Conservation (phyloP, 2,329 filamentous ascomycete genomes). For the Aspergillus thermomutatus region DNA sequence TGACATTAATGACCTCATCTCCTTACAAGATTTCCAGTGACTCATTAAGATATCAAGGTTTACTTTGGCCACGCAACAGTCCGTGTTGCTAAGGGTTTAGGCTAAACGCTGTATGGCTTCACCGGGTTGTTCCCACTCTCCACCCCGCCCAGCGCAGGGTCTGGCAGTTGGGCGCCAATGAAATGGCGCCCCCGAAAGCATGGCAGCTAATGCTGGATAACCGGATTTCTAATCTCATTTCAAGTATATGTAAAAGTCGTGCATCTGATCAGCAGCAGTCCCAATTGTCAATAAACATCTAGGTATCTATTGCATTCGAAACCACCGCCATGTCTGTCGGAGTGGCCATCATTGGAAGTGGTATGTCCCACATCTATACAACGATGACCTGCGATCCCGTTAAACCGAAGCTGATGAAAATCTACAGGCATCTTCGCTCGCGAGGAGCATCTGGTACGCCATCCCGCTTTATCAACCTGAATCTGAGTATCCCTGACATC, state of each 20-base stretch:
- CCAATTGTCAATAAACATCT: neutral
- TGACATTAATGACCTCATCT: no score
- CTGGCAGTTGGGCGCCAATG: no score
- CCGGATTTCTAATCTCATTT: neutral
- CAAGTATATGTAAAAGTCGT: neutral
- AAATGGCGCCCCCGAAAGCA: no score
- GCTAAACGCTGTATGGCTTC: no score
- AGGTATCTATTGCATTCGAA: neutral
- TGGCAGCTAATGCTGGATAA: neutral
- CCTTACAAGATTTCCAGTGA: no score
- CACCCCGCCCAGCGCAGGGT: no score
- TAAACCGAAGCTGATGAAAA: constrained; percentile 1
- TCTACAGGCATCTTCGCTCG: constrained; percentile 54
- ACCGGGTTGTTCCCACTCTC: no score
- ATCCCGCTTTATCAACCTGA: neutral
- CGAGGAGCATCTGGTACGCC: constrained; percentile 52
- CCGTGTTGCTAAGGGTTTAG: no score
- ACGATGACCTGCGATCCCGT: no score
- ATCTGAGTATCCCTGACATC: neutral
- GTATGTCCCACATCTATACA: constrained; percentile 19
- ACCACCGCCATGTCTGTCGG: constrained; percentile 36
- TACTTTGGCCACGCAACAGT: no score
- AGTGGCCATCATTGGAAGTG: constrained; percentile 54
- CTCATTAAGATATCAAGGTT: no score
- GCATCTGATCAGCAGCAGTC: neutral